Conservation (phyloP, 176 grass and related monocot genomes). For the Miscanthus lutarioriparius region DNA sequence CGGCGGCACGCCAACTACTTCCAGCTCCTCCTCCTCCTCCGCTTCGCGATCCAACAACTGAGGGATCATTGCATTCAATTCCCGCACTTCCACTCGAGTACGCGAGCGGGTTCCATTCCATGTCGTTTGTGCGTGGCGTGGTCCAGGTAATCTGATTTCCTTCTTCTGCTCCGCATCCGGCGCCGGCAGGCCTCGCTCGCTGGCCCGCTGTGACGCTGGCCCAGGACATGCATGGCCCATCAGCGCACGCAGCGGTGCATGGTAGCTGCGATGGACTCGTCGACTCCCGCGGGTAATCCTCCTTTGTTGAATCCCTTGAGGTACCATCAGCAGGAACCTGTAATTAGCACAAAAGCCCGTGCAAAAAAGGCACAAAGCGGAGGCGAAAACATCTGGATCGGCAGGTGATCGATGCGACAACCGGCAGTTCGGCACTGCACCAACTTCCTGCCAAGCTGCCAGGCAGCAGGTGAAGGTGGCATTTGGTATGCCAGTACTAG, state of each 20-base stretch:
- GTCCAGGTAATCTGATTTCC: slow-evolving; percentile 26
- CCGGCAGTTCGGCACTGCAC: slow-evolving; percentile 9
- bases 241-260: neutral
- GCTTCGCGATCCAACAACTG: slow-evolving; percentile 35
- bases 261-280: no score
- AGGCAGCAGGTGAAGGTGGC: slow-evolving; percentile 13
- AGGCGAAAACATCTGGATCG: neutral
- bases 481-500: slow-evolving; percentile 28
- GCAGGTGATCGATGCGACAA: slow-evolving; percentile 6
- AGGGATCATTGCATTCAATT: slow-evolving; percentile 48
- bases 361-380: slow-evolving; percentile 28
- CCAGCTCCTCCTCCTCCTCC: slow-evolving; percentile 28
- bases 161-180: neutral
- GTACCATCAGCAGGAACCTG: slow-evolving; percentile 26
- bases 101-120: neutral
- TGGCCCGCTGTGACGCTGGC: slow-evolving; percentile 22
- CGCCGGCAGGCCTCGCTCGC: neutral
- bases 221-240: slow-evolving; percentile 36
- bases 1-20: slow-evolving; percentile 41
- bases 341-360: slow-evolving; percentile 36
- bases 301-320: slow-evolving; percentile 27
- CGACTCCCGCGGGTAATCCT: neutral
- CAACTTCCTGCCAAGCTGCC: neutral
- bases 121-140: neutral
- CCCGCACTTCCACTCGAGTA: slow-evolving; percentile 15